Conservation (phyloP, 2,329 filamentous ascomycete species). For the Fusarium vanettenii region DNA sequence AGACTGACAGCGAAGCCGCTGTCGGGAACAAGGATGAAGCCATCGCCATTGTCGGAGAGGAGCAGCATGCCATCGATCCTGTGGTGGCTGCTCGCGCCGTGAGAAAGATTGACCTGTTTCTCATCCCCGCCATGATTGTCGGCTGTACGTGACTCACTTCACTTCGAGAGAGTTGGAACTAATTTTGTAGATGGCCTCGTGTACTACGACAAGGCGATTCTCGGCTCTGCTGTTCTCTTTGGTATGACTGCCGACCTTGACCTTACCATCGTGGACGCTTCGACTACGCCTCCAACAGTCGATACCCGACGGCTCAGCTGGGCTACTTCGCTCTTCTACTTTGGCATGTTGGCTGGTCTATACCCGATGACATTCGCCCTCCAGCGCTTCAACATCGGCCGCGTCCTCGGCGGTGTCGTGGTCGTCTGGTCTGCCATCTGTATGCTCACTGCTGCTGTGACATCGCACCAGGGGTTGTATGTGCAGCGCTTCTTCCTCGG, state of each 20-base stretch:
- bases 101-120: slow-evolving; percentile 73
- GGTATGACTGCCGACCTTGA: slow-evolving; percentile 78
- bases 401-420: slow-evolving; percentile 71
- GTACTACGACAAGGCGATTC: slow-evolving; percentile 71
- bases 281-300: slow-evolving; percentile 62
- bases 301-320: slow-evolving; percentile 78
- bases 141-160: slow-evolving; percentile 50
- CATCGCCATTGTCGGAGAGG: slow-evolving; percentile 69
- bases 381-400: slow-evolving; percentile 74
- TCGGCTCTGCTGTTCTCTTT: slow-evolving; percentile 78
- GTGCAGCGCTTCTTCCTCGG: slow-evolving; percentile 74
- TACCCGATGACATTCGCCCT: slow-evolving; percentile 79
- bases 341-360: slow-evolving; percentile 79
- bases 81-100: slow-evolving; percentile 66
- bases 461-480: slow-evolving; percentile 71
- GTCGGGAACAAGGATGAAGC: slow-evolving; percentile 46
- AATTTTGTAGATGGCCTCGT: slow-evolving; percentile 54
- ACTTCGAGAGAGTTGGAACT: not conserved
- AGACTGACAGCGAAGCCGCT: slow-evolving; percentile 16
- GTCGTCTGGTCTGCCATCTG: slow-evolving; percentile 75
- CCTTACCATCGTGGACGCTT: slow-evolving; percentile 62
- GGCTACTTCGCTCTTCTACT: slow-evolving; percentile 85
- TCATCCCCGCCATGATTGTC: slow-evolving; percentile 76
- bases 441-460: slow-evolving; percentile 76
- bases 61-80: slow-evolving; percentile 65